Evolutionary conservation across 805 yeast species (phyloP).

Genomic region (Wilhelminamyces savonicus): DNA sequence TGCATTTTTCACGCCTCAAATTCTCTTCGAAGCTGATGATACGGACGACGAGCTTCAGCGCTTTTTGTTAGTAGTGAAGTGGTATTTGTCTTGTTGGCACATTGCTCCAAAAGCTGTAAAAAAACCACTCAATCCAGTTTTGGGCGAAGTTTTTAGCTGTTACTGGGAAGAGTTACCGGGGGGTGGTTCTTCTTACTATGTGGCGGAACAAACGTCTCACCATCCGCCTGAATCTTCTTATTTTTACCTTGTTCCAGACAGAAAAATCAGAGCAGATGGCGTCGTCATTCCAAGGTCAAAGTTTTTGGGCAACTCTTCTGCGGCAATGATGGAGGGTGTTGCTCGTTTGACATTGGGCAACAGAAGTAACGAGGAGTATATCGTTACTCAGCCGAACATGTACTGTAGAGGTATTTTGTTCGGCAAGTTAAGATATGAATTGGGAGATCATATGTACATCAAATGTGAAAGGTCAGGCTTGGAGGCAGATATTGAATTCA

Average conservation of each 20-base stretch:
- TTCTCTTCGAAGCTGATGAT: slow-evolving; percentile 63
- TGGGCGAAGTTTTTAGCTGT: slow-evolving; percentile 87
- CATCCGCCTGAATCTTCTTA: slow-evolving; percentile 98
- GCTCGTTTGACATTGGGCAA: slow-evolving; percentile 68
- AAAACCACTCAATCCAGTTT: slow-evolving; percentile 90
- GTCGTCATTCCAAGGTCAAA: slow-evolving; percentile 78
- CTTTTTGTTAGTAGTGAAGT: slow-evolving; percentile 67
- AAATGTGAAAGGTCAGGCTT: slow-evolving; percentile 53
- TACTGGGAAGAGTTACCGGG: slow-evolving; percentile 84
- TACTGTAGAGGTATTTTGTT: slow-evolving; percentile 91
- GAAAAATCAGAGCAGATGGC: slow-evolving; percentile 83
- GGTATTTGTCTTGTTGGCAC: slow-evolving; percentile 97
- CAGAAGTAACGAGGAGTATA: slow-evolving; percentile 62
- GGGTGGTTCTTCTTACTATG: slow-evolving; percentile 65
- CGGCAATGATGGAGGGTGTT: slow-evolving; percentile 93
- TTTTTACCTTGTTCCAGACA: slow-evolving; percentile 79
- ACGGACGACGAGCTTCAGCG: slow-evolving; percentile 56
- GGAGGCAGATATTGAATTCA: slow-evolving; percentile 83
- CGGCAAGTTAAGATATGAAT: slow-evolving; percentile 83
- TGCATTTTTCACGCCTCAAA: slow-evolving; percentile 72
- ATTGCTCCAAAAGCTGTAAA: slow-evolving; percentile 98
- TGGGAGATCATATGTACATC: slow-evolving; percentile 87
- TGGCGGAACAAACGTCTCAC: slow-evolving; percentile 93
- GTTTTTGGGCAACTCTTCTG: slow-evolving; percentile 92
- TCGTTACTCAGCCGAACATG: slow-evolving; percentile 91